Conservation (phyloP, 768 basidiomycete species). For the Coprinopsis sp. region DNA sequence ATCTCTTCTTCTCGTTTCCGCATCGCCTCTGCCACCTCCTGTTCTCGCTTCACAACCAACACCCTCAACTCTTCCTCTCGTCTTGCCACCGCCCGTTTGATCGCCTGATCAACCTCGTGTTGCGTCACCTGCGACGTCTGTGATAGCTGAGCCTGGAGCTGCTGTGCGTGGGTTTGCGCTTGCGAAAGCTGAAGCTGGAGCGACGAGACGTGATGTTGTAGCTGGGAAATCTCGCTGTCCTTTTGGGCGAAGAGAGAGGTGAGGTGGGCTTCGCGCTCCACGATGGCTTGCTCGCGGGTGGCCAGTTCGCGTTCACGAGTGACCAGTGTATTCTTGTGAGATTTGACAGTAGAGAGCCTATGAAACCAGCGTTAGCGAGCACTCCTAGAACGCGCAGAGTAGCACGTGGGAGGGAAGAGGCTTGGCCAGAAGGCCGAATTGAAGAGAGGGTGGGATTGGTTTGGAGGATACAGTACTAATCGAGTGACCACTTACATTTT, state of each 20-base stretch:
- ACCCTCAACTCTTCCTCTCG: constrained; percentile 68
- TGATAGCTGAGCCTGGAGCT: constrained; percentile 29
- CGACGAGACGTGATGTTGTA: constrained; percentile 43
- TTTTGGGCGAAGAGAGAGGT: constrained; percentile 45
- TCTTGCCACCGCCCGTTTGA: constrained; percentile 53
- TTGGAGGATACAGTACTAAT: background rate
- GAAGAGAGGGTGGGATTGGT: background rate
- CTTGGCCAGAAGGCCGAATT: background rate
- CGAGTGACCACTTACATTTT: constrained; percentile 52
- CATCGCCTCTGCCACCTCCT: constrained; percentile 64
- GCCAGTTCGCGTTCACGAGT: constrained; percentile 63
- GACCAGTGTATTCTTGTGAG: constrained; percentile 50
- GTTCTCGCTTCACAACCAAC: constrained; percentile 62
- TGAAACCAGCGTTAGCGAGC: no score
- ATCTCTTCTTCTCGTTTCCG: constrained; percentile 66
- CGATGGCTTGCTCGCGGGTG: constrained; percentile 49
- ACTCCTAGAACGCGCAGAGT: no score
- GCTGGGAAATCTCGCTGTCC: constrained; percentile 52
- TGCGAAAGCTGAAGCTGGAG: constrained; percentile 42
- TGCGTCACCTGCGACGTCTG: constrained; percentile 20
- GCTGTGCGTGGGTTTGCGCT: constrained; percentile 42
- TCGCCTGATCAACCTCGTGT: constrained; percentile 38
- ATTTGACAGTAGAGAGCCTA: constrained; percentile 66
- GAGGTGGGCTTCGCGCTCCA: constrained; percentile 53
- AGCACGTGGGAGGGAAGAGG: background rate